Evolutionary conservation across 306 rosid species (phyloP), one percentile per base, ranked within the genome.

Genomic region (Lotus japonicus): DNA sequence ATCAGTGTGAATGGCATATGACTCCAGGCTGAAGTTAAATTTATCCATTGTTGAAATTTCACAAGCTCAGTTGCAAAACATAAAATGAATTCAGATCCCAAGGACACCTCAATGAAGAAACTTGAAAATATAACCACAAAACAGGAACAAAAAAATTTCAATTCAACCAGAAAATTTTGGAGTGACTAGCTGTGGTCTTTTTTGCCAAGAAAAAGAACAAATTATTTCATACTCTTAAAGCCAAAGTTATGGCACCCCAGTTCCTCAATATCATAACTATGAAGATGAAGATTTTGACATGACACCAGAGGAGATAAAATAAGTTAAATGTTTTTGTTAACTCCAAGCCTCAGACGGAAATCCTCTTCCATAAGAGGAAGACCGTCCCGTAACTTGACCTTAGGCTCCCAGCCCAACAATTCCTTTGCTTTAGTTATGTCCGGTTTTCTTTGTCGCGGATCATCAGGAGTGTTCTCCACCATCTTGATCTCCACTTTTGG

Each of bases 391-490:
- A 86, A 70, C 76, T 66, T 83, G 60, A 86, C 14, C 61, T 79
- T 81, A 8, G 91, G 91, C 52, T 83, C 88, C 91, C 91, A 86
- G 7, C 79, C 84, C 67, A 86, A 78, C 81, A 86, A 41, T 58
- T 86, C 86, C 69, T 70, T 86, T 5, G 88, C 88, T 15, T 80
- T 83, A 8, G 82, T 75, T 43, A 83, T 86, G 75, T 86, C 91
- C 0, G 91, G 91, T 70, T 86, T 86, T 42, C 91, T 73, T 70
- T 86, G 91, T 44, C 78, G 77, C 0, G 88, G 91, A 76, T 86
- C 91, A 39, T 86, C 91, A 0, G 91, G 91, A 62, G 91, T 86
- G 79, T 86, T 86, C 72, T 86, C 91, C 48, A 86, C 88, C 38
- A 1, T 70, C 78, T 79, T 79, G 61, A 86, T 81, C 79, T 86